Base-by-base conservation (phyloP, 2,329 filamentous ascomycete species). In the Claviceps cyperi region DNA sequence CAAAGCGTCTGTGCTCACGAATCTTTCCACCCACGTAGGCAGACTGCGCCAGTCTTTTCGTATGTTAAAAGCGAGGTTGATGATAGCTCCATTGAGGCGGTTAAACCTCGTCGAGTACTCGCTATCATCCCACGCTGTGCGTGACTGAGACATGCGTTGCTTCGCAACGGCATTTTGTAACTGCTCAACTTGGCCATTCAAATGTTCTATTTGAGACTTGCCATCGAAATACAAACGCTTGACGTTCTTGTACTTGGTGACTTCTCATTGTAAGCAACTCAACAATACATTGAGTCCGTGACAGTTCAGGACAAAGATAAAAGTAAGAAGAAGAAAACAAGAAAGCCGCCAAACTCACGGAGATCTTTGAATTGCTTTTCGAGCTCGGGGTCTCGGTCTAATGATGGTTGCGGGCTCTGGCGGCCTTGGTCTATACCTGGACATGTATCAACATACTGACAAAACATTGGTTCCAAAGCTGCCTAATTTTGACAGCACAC, bases 201-300 rank as follows among this genome's bases (percentile, higher is more conserved):
- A 84, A 59, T 85, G 80, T 60, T 96, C 90, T 49, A 97, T 91
- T 67, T 96, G 90, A 15, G 82, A 77, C 63, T 94, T 92, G 62
- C 91, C 89, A 56, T 97, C 92, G 65, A 97, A 97, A 64, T 96
- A 98, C 59, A 96, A 86, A 50, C 89, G 83, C 72, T 98, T 98
- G 51, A 98, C 91, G 63, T 96, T 95, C 65, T 94, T 94, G 65
- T 98, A 98, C 70, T 98, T 98, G 57, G 80, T 81, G 61, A 92
- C 90, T 95, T 55, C 48, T 61, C 39, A 7, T 21, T 32, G 38
- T 48, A 68, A 41, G 32, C 17, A 49, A 15, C 4, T n/a, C 5
- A 32, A 37, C 14, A 37, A 37, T 3, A 22, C 28, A 32, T 7
- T 9, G 19, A 5, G 28, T 22, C 5, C 11, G 21, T 4, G 15